Evolutionary conservation across 176 grass and related monocot genomes (phyloP).

Genomic region (Carex scoparia): DNA sequence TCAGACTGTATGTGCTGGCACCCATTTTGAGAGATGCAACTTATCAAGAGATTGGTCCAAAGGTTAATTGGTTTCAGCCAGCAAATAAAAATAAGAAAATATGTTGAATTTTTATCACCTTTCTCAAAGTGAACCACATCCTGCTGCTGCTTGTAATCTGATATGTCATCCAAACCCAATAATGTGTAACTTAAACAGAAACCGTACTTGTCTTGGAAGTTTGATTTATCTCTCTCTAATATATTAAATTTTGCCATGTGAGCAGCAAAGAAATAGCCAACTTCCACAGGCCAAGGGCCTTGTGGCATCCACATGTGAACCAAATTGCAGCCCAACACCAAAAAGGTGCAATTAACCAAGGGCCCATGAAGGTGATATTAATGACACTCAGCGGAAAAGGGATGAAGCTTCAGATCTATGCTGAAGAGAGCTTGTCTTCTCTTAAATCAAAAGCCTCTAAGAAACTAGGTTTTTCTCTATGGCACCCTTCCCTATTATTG

Average conservation of each 20-base stretch:
- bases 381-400: slow-evolving; percentile 83
- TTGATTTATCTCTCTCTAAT: neutral
- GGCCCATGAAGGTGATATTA: slow-evolving; percentile 71
- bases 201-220: neutral
- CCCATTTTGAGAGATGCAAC: neutral
- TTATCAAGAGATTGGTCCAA: neutral
- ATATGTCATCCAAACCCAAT: neutral
- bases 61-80: neutral
- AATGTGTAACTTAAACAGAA: neutral
- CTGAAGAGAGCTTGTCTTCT: slow-evolving; percentile 66
- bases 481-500: slow-evolving; percentile 9
- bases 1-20: neutral
- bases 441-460: slow-evolving; percentile 87
- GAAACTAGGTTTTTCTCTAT: slow-evolving; percentile 63
- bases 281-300: slow-evolving; percentile 88
- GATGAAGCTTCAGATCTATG: slow-evolving; percentile 66
- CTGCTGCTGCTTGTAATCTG: neutral
- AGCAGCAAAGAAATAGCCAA: slow-evolving; percentile 88
- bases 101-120: neutral
- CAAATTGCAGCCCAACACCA: slow-evolving; percentile 57
- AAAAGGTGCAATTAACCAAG: slow-evolving; percentile 48
- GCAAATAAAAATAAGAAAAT: neutral
- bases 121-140: neutral
- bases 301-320: slow-evolving; percentile 92
- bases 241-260: slow-evolving; percentile 17